Evolutionary conservation across 78 protist species (phyloP).

Genomic region (Cyanophora paradoxa): DNA sequence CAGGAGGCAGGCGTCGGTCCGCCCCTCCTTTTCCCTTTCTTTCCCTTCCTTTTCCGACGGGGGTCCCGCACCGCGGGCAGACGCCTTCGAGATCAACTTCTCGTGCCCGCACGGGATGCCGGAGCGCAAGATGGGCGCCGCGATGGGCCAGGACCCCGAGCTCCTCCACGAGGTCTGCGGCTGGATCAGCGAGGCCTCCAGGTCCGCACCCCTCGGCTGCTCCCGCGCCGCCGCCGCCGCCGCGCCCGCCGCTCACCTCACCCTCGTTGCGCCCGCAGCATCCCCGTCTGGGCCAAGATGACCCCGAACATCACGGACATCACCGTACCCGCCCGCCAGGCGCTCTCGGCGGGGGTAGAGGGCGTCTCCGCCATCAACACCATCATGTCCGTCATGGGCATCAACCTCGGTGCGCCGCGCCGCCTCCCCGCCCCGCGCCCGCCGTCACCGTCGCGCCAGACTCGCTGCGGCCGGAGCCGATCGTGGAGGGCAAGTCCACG

Average conservation of each 20-base stretch:
- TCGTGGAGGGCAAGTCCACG: slow-evolving; percentile 64
- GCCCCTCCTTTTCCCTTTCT: background rate
- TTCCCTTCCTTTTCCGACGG: slow-evolving; percentile 49
- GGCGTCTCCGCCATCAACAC: slow-evolving; percentile 90
- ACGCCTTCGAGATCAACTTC: slow-evolving; percentile 85
- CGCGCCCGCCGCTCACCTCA: too few species aligned
- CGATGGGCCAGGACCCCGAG: slow-evolving; percentile 87
- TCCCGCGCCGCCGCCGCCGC: too few species aligned
- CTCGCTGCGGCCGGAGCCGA: slow-evolving; percentile 38
- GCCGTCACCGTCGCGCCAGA: too few species aligned
- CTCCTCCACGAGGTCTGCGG: slow-evolving; percentile 71
- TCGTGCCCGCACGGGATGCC: slow-evolving; percentile 96
- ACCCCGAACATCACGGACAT: slow-evolving; percentile 92
- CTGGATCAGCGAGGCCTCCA: slow-evolving; percentile 72
- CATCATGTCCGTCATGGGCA: slow-evolving; percentile 70
- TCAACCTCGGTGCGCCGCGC: too few species aligned
- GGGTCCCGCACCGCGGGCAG: slow-evolving; percentile 77
- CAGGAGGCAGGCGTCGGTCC: too few species aligned
- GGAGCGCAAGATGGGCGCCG: slow-evolving; percentile 89
- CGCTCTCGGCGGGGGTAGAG: slow-evolving; percentile 84
- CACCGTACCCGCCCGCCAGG: slow-evolving; percentile 75
- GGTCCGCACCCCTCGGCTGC: too few species aligned
- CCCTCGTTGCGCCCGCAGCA: slow-evolving; percentile 3
- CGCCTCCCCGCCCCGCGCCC: too few species aligned
- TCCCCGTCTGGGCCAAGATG: slow-evolving; percentile 91